Base-by-base conservation (phyloP, 495 filamentous ascomycete species). In the Neurospora hispaniola region DNA sequence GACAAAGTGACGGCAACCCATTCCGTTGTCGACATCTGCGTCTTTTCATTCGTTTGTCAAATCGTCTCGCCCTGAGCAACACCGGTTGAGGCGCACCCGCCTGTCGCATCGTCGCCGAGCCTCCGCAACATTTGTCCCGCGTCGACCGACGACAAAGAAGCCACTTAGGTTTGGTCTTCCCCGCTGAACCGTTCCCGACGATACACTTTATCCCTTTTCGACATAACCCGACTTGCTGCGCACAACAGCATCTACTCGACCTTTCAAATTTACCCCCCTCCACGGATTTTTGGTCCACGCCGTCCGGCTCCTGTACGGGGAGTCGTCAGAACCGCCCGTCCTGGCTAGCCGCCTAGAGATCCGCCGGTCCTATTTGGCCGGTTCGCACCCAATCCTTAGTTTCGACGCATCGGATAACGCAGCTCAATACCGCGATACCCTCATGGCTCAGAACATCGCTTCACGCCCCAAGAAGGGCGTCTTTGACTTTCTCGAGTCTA, bases 401-500 rank as follows among this genome's bases (percentile, higher is more conserved):
- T 79, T 80, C 48, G 80, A 81, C 80, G 80, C 75, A 23, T 18
- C 75, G 12, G 75, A 75, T 77, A 73, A 62, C 71, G 74, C 73
- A 72, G 74, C 74, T 39, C 77, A 76, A 35, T 80, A 76, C 46
- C 75, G 80, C 27, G 77, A 80, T 69, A 71, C 72, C 73, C 39
- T 71, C 66, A 76, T 79, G 78, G 74, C 75, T 35, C 69, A 78
- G 1, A 74, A 74, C 27, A 71, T 69, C n/a, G 48, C 73, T 42
- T 70, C 71, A 46, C 74, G 75, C 73, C 71, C 76, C 54, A 40
- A 69, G 42, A 48, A 78, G 74, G 86, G 80, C 76, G 74, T 62
- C 42, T 89, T 91, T 85, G 94, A 93, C 76, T 84, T 90, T 75
- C 89, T 95, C 70, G 91, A 89, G 77, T 91, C 93, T 5, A 84